Conservation (phyloP, 116 monocot genomes). For the Trichopus zeylanicus region DNA sequence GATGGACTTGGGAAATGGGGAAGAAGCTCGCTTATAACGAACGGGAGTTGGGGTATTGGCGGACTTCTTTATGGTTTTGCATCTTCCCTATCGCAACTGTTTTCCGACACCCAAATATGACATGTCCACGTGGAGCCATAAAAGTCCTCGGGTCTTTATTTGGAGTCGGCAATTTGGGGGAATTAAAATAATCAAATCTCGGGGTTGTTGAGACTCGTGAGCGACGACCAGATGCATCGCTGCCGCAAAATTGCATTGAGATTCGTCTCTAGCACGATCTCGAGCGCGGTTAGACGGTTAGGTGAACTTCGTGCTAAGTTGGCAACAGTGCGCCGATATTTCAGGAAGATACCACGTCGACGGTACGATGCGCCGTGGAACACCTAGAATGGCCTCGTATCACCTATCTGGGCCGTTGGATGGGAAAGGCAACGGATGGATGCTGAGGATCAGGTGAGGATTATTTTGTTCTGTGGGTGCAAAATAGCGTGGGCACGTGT, state of each 20-base stretch:
- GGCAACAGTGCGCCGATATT: not conserved
- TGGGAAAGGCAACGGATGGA: too few relatives aligned
- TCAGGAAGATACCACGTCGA: not conserved
- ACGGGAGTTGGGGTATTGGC: not conserved
- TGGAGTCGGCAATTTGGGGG: not conserved
- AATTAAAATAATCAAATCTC: too few relatives aligned
- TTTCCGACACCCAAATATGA: not conserved
- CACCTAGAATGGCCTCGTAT: too few relatives aligned
- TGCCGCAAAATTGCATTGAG: too few relatives aligned
- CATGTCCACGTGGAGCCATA: not conserved
- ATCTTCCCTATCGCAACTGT: not conserved
- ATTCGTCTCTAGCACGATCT: too few relatives aligned
- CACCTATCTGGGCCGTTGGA: too few relatives aligned
- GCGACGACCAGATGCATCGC: too few relatives aligned
- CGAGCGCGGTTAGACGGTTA: not conserved
- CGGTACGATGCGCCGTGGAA: too few relatives aligned
- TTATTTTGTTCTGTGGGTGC: too few relatives aligned
- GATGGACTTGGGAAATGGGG: not conserved
- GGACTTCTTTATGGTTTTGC: not conserved
- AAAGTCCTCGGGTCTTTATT: not conserved
- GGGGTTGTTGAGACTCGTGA: too few relatives aligned
- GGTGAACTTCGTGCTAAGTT: not conserved
- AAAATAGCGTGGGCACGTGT: too few relatives aligned
- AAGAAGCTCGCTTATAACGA: not conserved
- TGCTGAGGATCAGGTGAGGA: too few relatives aligned